Evolutionary conservation across 257 asterid species (phyloP).

Genomic region (Fraxinus cuspidata): DNA sequence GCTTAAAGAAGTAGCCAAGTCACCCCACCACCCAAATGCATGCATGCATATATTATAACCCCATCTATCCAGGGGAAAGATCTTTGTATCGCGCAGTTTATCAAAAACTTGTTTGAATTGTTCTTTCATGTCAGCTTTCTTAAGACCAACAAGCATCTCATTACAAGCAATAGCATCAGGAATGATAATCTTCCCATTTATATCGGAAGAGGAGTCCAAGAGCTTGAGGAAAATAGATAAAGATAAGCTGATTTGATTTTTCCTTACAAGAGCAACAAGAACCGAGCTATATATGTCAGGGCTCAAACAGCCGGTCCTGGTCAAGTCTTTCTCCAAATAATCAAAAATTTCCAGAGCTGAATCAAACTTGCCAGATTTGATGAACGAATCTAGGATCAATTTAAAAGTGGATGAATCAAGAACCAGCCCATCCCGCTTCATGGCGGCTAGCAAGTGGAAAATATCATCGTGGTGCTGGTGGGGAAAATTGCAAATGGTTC

Average conservation of each 20-base stretch:
- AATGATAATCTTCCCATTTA: slow-evolving; percentile 29
- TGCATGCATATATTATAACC: slow-evolving; percentile 92
- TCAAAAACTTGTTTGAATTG: slow-evolving; percentile 58
- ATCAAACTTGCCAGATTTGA: slow-evolving; percentile 63
- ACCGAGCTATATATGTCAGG: slow-evolving; percentile 63
- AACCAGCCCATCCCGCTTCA: slow-evolving; percentile 55
- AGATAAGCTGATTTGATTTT: slow-evolving; percentile 63
- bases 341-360: slow-evolving; percentile 67
- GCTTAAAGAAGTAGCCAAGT: slow-evolving; percentile 52
- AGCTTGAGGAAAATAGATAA: slow-evolving; percentile 71
- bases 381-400: slow-evolving; percentile 67
- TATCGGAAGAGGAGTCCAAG: slow-evolving; percentile 43
- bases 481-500: slow-evolving; percentile 44
- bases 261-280: slow-evolving; percentile 71
- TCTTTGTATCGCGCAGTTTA: slow-evolving; percentile 53
- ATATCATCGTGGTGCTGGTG: slow-evolving; percentile 51
- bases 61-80: slow-evolving; percentile 69
- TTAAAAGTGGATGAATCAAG: slow-evolving; percentile 66
- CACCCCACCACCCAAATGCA: slow-evolving; percentile 80
- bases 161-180: slow-evolving; percentile 83
- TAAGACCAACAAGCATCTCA: slow-evolving; percentile 81
- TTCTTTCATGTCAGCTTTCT: slow-evolving; percentile 66
- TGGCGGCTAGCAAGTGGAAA: slow-evolving; percentile 50
- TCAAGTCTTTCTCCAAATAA: slow-evolving; percentile 52
- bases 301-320: slow-evolving; percentile 40